Conservation (phyloP, 306 rosid species). For the Cajanus cajan region DNA sequence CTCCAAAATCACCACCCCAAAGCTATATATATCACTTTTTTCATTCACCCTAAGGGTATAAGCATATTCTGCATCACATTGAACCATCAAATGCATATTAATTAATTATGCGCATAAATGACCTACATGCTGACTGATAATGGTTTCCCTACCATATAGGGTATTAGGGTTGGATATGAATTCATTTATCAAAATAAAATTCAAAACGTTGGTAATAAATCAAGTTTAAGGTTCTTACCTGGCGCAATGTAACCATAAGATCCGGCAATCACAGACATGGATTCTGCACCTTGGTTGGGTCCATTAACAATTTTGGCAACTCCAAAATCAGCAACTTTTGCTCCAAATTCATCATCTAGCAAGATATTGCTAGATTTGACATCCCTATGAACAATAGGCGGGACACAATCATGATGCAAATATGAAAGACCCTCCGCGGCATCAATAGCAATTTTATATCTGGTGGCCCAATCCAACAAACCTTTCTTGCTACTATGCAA, state of each 20-base stretch:
- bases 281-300: slow-evolving; percentile 44
- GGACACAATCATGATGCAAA: slow-evolving; percentile 79
- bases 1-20: slow-evolving; percentile 79
- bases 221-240: slow-evolving; percentile 43
- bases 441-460: slow-evolving; percentile 68
- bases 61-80: slow-evolving; percentile 62
- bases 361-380: slow-evolving; percentile 75
- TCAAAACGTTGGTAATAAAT: not conserved
- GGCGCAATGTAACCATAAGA: slow-evolving; percentile 92
- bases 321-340: slow-evolving; percentile 85
- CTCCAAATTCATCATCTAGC: slow-evolving; percentile 69
- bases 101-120: not conserved
- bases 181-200: not conserved
- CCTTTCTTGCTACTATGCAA: slow-evolving; percentile 49
- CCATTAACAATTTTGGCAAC: slow-evolving; percentile 56
- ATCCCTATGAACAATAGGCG: slow-evolving; percentile 78
- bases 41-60: slow-evolving; percentile 79
- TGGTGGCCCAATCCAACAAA: slow-evolving; percentile 67
- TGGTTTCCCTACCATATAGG: not conserved
- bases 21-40: slow-evolving; percentile 81
- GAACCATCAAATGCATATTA: not conserved
- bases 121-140: not conserved
- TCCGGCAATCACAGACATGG: slow-evolving; percentile 82
- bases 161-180: not conserved
- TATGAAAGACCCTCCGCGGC: slow-evolving; percentile 88